phyloP scores from a whole-genome alignment of 2,329 filamentous ascomycete species.

The Neofusicoccum ribis region DNA sequence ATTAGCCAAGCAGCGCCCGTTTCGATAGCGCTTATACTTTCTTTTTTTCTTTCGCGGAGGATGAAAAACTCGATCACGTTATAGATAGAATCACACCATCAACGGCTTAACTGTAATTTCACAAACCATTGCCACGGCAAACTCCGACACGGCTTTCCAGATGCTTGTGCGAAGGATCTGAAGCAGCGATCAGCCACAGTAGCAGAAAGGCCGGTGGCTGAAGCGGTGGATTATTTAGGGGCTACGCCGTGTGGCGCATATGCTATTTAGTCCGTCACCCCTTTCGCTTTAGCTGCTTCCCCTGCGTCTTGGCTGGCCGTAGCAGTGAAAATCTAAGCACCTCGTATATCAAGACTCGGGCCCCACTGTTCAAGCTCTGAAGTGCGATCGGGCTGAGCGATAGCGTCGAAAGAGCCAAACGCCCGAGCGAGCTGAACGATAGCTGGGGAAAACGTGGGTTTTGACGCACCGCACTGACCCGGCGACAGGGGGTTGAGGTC shows the following conservation, averaged over 20 bases:
- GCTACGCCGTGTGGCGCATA: neutral
- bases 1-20: too few species aligned
- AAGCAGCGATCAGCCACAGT: neutral
- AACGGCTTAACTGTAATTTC: neutral
- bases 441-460: neutral
- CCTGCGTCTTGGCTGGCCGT: neutral
- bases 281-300: neutral
- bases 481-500: too few species aligned
- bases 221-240: neutral
- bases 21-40: neutral
- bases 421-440: too few species aligned
- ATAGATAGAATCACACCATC: neutral
- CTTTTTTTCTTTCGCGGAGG: neutral
- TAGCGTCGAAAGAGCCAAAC: neutral
- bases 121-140: neutral
- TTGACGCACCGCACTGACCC: too few species aligned
- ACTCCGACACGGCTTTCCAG: neutral
- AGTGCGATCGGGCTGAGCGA: neutral
- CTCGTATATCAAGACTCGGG: neutral
- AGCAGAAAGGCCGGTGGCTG: neutral
- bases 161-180: neutral
- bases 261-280: neutral
- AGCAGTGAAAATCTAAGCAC: neutral
- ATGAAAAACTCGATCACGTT: neutral
- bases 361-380: neutral